Evolutionary conservation across 2,329 filamentous ascomycete species (phyloP).

Genomic region (Emydomyces testavorans): DNA sequence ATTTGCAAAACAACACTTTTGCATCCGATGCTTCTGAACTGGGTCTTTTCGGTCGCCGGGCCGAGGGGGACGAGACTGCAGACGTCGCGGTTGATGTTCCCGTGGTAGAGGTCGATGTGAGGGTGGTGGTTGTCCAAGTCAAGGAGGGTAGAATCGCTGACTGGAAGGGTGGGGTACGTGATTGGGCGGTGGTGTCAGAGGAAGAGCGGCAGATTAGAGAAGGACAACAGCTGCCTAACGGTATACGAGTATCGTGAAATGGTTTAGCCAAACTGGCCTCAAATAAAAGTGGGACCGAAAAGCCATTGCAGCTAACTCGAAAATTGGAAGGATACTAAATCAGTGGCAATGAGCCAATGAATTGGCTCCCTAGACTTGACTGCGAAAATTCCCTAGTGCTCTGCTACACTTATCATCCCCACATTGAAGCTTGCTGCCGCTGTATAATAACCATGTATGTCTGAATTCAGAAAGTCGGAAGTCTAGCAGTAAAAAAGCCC

Average conservation of each 20-base stretch:
- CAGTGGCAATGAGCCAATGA: background rate
- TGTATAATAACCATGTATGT: too few species aligned
- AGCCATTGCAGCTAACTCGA: background rate
- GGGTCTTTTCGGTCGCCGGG: constrained; percentile 31
- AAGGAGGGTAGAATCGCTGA: constrained; percentile 79
- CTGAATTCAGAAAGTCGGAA: too few species aligned
- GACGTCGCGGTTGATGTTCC: constrained; percentile 45
- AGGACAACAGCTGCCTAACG: background rate
- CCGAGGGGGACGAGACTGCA: constrained; percentile 30
- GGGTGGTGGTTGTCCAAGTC: constrained; percentile 77
- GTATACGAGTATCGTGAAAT: background rate
- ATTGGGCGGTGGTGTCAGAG: constrained; percentile 47
- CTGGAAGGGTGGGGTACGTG: constrained; percentile 86
- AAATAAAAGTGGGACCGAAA: background rate
- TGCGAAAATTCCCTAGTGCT: too few species aligned
- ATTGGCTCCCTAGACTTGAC: too few species aligned
- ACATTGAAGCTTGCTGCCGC: too few species aligned
- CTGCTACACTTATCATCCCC: too few species aligned
- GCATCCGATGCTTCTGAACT: constrained; percentile 42
- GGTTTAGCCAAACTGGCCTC: too few species aligned
- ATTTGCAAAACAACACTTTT: constrained; percentile 88
- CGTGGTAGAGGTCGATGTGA: constrained; percentile 53
- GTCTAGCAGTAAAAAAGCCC: too few species aligned
- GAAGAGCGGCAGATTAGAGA: constrained; percentile 16
- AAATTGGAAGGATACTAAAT: background rate